Evolutionary conservation across 352 stramenopile genomes (phyloP), one percentile per base, ranked within the genome.

Genomic region (Pythium apleroticum): DNA sequence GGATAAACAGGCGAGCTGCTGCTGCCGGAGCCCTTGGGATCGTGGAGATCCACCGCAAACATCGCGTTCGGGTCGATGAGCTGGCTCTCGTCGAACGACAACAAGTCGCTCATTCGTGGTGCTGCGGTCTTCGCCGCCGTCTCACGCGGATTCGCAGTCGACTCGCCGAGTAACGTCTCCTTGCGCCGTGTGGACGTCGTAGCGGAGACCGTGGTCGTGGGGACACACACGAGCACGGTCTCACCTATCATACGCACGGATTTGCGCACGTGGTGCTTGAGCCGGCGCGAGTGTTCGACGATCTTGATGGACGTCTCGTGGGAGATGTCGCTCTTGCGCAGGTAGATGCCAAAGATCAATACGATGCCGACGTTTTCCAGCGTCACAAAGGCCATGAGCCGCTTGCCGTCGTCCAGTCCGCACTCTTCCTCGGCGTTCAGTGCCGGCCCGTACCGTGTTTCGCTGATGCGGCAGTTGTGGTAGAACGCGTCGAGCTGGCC

Each of bases 401-500:
- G 63, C 11, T 66, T 41, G 1, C 66, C 63, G 2, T 28, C 31
- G 22, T 65, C 53, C 8, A 67, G 58, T 9, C 57, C 63, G 28
- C 65, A 72, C 11, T 14, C 45, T 22, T 58, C 7, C 9, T 62
- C 60, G 14, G 68, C 52, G n/a, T 68, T 19, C 27, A 28, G 33
- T 25, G 69, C 64, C 0, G 79, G 79, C 1, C 77, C 79, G 58
- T 86, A 88, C 1, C 75, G 69, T 9, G 60, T 50, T 50, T 75
- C 64, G 1, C 58, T 68, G 52, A 86, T 76, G 37, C 60, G 48
- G 39, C 79, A 86, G 37, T 66, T 56, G 15, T 55, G 6, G 56
- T 77, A 78, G 57, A 84, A 88, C 27, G 79, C 74, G 54, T 88
- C 79, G 27, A 86, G 71, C 57, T 86, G 77, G n/a, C 79, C 79